Conservation (phyloP, 257 asterid species). For the Solanum arcanum region DNA sequence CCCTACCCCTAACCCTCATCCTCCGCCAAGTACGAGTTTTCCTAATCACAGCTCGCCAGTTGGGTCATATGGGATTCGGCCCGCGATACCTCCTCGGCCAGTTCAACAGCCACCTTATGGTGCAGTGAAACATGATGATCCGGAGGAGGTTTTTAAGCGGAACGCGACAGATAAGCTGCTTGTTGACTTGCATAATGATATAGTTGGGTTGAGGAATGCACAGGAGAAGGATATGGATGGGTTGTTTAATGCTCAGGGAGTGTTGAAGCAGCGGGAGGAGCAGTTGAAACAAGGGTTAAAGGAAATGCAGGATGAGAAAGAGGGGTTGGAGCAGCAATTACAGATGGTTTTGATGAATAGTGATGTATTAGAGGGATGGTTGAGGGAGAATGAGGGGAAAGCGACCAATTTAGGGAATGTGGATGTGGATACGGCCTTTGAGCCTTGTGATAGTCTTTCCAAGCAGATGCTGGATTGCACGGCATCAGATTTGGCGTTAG, state of each 20-base stretch:
- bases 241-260: slow-evolving; percentile 41
- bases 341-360: slow-evolving; percentile 78
- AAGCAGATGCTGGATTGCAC: slow-evolving; percentile 75
- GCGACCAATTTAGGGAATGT: slow-evolving; percentile 21
- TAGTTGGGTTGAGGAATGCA: slow-evolving; percentile 45
- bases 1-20: background rate
- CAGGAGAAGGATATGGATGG: slow-evolving; percentile 83
- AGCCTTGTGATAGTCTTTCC: slow-evolving; percentile 54
- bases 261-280: slow-evolving; percentile 55
- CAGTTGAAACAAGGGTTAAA: slow-evolving; percentile 50
- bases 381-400: slow-evolving; percentile 63
- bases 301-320: slow-evolving; percentile 88
- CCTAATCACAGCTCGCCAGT: slow-evolving; percentile 7
- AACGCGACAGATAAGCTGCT: slow-evolving; percentile 51
- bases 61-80: slow-evolving; percentile 34
- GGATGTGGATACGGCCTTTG: slow-evolving; percentile 54
- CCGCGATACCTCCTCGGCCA: slow-evolving; percentile 61
- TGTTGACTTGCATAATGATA: slow-evolving; percentile 42
- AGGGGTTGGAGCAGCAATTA: slow-evolving; percentile 80
- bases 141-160: slow-evolving; percentile 51
- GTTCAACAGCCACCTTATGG: slow-evolving; percentile 59
- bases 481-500: slow-evolving; percentile 70
- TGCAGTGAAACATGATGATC: slow-evolving; percentile 43
- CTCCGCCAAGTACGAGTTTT: background rate
- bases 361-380: slow-evolving; percentile 63